Conservation (phyloP, 257 asterid genomes). For the Osmanthus fragrans region DNA sequence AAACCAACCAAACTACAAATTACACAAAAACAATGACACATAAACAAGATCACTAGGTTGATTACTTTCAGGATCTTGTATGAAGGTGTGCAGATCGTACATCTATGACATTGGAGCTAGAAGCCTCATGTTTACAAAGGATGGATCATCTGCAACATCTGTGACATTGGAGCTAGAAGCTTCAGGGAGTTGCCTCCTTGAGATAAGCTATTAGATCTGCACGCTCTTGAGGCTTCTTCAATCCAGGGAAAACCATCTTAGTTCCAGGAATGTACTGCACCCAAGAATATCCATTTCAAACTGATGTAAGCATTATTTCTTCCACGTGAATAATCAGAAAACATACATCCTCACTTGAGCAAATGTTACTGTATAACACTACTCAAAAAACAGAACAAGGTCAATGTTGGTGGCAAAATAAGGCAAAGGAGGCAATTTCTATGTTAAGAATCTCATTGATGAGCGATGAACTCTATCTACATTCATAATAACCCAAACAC, state of each 20-base stretch:
- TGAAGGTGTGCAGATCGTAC: too few relatives aligned
- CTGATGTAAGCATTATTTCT: background rate
- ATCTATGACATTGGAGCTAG: too few relatives aligned
- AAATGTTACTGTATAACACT: too few relatives aligned
- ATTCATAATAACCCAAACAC: too few relatives aligned
- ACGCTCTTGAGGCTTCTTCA: constrained; percentile 94
- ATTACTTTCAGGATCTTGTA: too few relatives aligned
- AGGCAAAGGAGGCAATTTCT: background rate
- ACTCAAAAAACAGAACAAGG: background rate
- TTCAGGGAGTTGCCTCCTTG: constrained; percentile 73
- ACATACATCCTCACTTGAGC: background rate
- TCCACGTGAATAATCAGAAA: background rate
- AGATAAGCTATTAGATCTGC: constrained; percentile 88
- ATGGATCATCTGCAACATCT: too few relatives aligned
- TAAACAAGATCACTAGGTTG: too few relatives aligned
- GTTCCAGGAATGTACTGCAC: constrained; percentile 95
- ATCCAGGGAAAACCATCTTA: constrained; percentile 97
- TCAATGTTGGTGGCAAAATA: background rate
- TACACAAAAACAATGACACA: too few relatives aligned
- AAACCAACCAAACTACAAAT: too few relatives aligned
- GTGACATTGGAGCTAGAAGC: constrained; percentile 5
- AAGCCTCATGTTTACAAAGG: too few relatives aligned
- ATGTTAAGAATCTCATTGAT: background rate
- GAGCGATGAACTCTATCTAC: too few relatives aligned
- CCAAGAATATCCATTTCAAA: constrained; percentile 6